Evolutionary conservation across 2,329 filamentous ascomycete genomes (phyloP), one percentile per base, ranked within the genome.

Genomic region (Trichoderma polysporum): DNA sequence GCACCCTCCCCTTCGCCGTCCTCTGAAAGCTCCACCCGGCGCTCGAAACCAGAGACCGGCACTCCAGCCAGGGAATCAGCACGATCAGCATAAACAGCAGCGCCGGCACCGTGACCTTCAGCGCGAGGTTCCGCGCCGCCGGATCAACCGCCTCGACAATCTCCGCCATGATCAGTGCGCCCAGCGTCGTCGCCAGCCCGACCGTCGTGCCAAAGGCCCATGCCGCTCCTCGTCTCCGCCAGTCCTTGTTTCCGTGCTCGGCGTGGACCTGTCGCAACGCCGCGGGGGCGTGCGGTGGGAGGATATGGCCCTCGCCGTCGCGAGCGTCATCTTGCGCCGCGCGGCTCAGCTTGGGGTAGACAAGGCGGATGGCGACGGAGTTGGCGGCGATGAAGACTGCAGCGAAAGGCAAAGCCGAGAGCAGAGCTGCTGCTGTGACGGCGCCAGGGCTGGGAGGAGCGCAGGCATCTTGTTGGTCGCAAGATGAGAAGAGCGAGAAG

Each of bases 131-230:
- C 68, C 92, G 84, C 13, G 91, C 91, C 35, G 82, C 81, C 7
- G 88, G 84, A 70, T 90, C 85, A n/a, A 92, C 84, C 5, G 90
- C 84, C 73, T 92, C 91, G 29, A 91, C 88, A 50, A 97, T 92
- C 78, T 97, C 93, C 72, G 91, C 93, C 9, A 97, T 84, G 53
- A 97, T 91, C 71, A 97, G 80, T 78, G 94, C 90, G 2, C 89
- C 92, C 53, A 97, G 82, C 1, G 94, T 91, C 41, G 90, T 86
- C 6, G 92, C 90, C 9, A 96, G 83, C 1, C 88, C 92, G 39
- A 95, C 86, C 10, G 91, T 96, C 1, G 88, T 85, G 7, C 91
- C 89, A 77, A 96, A 96, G 1, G 91, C 88, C 66, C 85, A 79
- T 15, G 88, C 89, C 2, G 88, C 85, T 13, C 85, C 75, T 27